Conservation (phyloP, 139 green algal species). For the Edaphochlamys debaryana region DNA sequence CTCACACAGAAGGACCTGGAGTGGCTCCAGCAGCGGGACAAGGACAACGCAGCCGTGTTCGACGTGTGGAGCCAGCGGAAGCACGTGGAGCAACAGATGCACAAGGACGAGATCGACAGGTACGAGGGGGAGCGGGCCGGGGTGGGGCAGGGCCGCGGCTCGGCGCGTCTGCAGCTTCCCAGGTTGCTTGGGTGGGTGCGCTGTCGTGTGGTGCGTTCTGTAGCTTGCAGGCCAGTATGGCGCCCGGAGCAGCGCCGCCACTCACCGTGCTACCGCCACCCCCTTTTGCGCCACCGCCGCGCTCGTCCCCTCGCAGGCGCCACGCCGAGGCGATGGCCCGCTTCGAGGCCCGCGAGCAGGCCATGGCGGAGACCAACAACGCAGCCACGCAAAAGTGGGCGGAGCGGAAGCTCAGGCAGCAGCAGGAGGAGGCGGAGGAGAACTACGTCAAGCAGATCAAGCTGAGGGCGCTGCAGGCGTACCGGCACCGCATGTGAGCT, state of each 20-base stretch:
- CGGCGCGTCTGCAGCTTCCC: too few relatives aligned
- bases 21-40: slow-evolving; percentile 19
- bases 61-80: slow-evolving; percentile 43
- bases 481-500: slow-evolving; percentile 25
- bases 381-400: background rate
- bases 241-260: too few relatives aligned
- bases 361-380: background rate
- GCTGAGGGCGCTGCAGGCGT: slow-evolving; percentile 20
- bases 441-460: slow-evolving; percentile 35
- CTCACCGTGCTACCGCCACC: too few relatives aligned
- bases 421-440: slow-evolving; percentile 22
- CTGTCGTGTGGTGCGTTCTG: too few relatives aligned
- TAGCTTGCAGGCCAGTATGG: too few relatives aligned
- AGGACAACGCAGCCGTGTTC: slow-evolving; percentile 18
- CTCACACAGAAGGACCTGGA: slow-evolving; percentile 21
- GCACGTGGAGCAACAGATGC: slow-evolving; percentile 12
- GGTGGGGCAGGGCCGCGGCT: too few relatives aligned
- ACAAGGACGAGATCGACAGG: slow-evolving; percentile 14
- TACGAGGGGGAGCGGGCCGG: too few relatives aligned
- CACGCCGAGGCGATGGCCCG: background rate
- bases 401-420: slow-evolving; percentile 8
- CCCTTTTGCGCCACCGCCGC: too few relatives aligned
- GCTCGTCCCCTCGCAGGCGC: too few relatives aligned
- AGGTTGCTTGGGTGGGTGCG: too few relatives aligned
- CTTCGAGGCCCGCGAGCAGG: slow-evolving; percentile 21